Evolutionary conservation across 768 basidiomycete genomes (phyloP).

Genomic region (Boletus tylopilopsis): DNA sequence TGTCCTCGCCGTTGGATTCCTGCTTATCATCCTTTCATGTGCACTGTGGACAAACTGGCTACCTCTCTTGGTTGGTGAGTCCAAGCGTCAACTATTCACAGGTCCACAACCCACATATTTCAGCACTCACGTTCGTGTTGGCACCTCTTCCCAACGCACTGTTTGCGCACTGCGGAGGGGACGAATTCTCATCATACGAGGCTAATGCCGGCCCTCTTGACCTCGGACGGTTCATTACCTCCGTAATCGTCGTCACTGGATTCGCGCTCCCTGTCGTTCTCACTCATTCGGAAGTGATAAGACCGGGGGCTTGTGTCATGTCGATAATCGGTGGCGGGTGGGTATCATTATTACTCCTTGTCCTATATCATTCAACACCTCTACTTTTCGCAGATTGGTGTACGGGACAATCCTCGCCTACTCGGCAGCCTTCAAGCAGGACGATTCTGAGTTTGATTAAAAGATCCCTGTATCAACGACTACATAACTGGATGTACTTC

Average conservation of each 20-base stretch:
- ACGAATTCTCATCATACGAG: constrained; percentile 82
- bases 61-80: constrained; percentile 90
- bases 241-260: constrained; percentile 86
- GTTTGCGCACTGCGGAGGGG: constrained; percentile 87
- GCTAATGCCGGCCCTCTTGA: constrained; percentile 71
- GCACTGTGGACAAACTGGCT: constrained; percentile 97
- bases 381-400: constrained; percentile 53
- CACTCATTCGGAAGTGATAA: constrained; percentile 87
- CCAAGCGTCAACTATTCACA: neutral
- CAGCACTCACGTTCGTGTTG: constrained; percentile 91
- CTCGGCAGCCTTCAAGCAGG: constrained; percentile 76
- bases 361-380: neutral
- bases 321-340: constrained; percentile 91
- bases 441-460: constrained; percentile 77
- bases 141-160: constrained; percentile 95
- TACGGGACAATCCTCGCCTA: constrained; percentile 92
- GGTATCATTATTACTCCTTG: constrained; percentile 3
- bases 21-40: constrained; percentile 95
- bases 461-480: constrained; percentile 4
- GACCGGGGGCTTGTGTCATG: constrained; percentile 84
- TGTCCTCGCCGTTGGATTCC: constrained; percentile 95
- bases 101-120: neutral
- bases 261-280: constrained; percentile 91
- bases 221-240: constrained; percentile 92
- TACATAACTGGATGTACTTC: constrained; percentile 10